phyloP scores from a whole-genome alignment of 2,329 filamentous ascomycete genomes.

The Thielaviopsis ethacetica region DNA sequence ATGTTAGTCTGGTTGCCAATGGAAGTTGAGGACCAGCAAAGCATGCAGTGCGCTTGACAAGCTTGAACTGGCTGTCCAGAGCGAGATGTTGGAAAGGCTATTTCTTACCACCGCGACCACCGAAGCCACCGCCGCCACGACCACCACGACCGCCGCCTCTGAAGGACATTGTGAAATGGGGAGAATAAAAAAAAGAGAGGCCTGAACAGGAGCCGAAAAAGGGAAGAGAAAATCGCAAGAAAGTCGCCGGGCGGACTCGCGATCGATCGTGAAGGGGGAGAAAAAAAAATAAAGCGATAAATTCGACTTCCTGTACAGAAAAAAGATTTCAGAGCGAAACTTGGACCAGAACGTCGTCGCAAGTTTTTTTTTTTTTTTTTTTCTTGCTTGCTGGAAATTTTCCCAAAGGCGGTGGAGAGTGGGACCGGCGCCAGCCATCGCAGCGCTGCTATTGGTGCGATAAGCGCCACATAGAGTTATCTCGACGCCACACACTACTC shows the following conservation, averaged over 20 bases:
- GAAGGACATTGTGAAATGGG: slow-evolving; percentile 21
- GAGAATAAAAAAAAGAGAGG: slow-evolving; percentile 1
- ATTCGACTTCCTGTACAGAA: neutral
- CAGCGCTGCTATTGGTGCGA: slow-evolving; percentile 5
- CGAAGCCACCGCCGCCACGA: slow-evolving; percentile 20
- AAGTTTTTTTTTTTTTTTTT: slow-evolving; percentile 11
- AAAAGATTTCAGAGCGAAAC: slow-evolving; percentile 1
- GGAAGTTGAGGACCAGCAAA: neutral
- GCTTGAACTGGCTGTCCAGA: neutral
- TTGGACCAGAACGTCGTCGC: slow-evolving; percentile 9
- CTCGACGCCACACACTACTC: neutral
- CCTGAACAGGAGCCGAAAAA: neutral
- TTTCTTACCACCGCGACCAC: slow-evolving; percentile 22
- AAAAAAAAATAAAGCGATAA: slow-evolving; percentile 5
- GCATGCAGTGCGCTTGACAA: neutral
- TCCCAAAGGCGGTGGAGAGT: slow-evolving; percentile 11
- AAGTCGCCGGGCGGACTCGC: neutral
- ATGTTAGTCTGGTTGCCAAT: neutral
- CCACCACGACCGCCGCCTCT: slow-evolving; percentile 22
- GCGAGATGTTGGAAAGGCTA: slow-evolving; percentile 10
- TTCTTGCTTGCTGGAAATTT: slow-evolving; percentile 7
- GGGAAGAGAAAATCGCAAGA: neutral
- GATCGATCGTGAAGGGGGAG: neutral
- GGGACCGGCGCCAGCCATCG: slow-evolving; percentile 6
- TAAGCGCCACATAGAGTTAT: slow-evolving; percentile 8